Conservation (phyloP, 2,329 filamentous ascomycete species). For the Monosporascus sp. region DNA sequence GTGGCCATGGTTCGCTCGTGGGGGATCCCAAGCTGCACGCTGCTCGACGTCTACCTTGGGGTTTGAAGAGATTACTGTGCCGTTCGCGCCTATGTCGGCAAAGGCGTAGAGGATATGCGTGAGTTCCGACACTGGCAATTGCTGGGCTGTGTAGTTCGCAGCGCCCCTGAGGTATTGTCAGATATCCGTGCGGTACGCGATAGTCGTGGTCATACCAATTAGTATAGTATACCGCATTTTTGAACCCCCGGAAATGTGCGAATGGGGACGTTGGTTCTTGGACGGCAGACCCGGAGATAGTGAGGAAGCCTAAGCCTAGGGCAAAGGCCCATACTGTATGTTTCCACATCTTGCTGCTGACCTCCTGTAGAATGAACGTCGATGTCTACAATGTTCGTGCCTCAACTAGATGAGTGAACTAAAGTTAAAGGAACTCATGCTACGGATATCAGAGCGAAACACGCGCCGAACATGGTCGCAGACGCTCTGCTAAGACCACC, state of each 20-base stretch:
- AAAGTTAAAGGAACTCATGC: too few species aligned
- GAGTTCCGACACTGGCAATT: slow-evolving; percentile 61
- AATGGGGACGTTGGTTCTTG: background rate
- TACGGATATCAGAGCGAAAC: too few species aligned
- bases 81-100: slow-evolving; percentile 39
- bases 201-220: slow-evolving; percentile 39
- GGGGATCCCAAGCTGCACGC: slow-evolving; percentile 61
- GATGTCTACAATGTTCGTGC: too few species aligned
- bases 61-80: slow-evolving; percentile 53
- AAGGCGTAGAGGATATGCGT: slow-evolving; percentile 68
- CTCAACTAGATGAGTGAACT: too few species aligned
- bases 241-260: slow-evolving; percentile 13
- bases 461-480: too few species aligned
- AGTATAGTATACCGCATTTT: slow-evolving; percentile 47
- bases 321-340: background rate
- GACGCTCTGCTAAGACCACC: too few species aligned
- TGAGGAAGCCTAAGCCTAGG: background rate
- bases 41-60: slow-evolving; percentile 59
- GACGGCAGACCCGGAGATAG: background rate
- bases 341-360: background rate
- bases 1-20: slow-evolving; percentile 39
- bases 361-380: background rate
- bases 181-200: background rate
- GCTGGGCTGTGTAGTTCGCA: slow-evolving; percentile 57
- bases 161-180: slow-evolving; percentile 29